A percentile compares a stretch with the other conserved stretches of the same genome.
These are phyloP conservation scores for Heterobasidion parviporum DNA, from an alignment of 1,284 basidiomycete genomes.

Conservation along the genomic window DNA sequence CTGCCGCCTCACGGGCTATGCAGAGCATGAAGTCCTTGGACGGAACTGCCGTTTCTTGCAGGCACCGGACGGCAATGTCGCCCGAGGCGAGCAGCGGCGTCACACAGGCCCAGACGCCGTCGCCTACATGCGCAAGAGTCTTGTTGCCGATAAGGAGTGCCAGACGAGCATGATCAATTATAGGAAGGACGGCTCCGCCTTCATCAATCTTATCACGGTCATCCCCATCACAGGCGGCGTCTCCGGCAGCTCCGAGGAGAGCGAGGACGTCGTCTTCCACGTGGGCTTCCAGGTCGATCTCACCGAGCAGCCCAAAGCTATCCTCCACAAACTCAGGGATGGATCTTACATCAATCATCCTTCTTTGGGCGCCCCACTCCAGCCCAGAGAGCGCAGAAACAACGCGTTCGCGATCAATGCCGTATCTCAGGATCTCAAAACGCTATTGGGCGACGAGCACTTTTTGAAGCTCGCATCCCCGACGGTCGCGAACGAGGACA, in stretches of 20 bases:
- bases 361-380: slow-evolving; percentile 11
- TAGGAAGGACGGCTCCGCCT: slow-evolving; percentile 76
- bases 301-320: slow-evolving; percentile 78
- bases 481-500: slow-evolving; percentile 14
- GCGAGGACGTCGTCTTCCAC: slow-evolving; percentile 67
- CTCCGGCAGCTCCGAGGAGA: slow-evolving; percentile 35
- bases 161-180: slow-evolving; percentile 89
- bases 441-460: slow-evolving; percentile 26
- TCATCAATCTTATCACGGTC: slow-evolving; percentile 81
- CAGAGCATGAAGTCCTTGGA: slow-evolving; percentile 74
- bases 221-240: slow-evolving; percentile 73
- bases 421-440: slow-evolving; percentile 32
- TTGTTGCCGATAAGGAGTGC: slow-evolving; percentile 74
- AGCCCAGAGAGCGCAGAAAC: slow-evolving; percentile 26
- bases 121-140: slow-evolving; percentile 54
- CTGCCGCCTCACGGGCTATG: slow-evolving; percentile 77
- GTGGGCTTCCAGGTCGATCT: slow-evolving; percentile 93
- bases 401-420: slow-evolving; percentile 23
- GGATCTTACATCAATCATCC: slow-evolving; percentile 64
- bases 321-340: slow-evolving; percentile 68
- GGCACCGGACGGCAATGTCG: slow-evolving; percentile 60
- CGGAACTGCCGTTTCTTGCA: slow-evolving; percentile 86
- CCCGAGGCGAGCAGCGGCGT: slow-evolving; percentile 56
- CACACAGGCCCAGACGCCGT: slow-evolving; percentile 70
- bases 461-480: slow-evolving; percentile 31